Base-by-base conservation (phyloP, 2,329 filamentous ascomycete species). In the Aureobasidium sp. region DNA sequence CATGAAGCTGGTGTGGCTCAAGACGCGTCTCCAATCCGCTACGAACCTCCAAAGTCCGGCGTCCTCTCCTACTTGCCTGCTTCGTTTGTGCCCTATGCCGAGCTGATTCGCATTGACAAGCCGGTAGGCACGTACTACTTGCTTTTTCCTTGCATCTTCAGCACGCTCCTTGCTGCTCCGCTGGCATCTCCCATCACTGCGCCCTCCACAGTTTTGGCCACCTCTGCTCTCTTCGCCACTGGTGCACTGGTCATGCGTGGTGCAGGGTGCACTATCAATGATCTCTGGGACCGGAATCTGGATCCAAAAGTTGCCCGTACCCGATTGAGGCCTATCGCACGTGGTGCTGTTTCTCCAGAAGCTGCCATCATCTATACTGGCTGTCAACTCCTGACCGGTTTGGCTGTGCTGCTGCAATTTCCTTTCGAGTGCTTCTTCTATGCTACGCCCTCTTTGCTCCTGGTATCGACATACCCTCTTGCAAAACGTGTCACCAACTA, bases 401-500 rank as follows among this genome's bases (percentile, higher is more conserved):
- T 95, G 1, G 88, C 77, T 0, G 78, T 95, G 2, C 79, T 94
- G 19, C 74, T 94, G 15, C 89, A 92, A 68, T 89, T 95, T 61
- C 89, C 90, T 0, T 70, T 78, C 2, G 73, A 82, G 45, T 94
- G 89, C 67, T 82, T 95, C 59, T 89, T 81, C 73, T 94, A 92
- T 68, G 90, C 82, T 27, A 83, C 88, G 3, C 89, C 90, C 0
- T 90, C 86, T 63, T 77, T 95, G 40, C 68, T 87, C 1, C 76
- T 95, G 9, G 89, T 95, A 6, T 83, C 83, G 3, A 77, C 81
- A 1, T 96, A 96, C 70, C 90, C 91, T 15, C 77, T 95, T 19
- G 89, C 89, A 11, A 96, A 95, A 75, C 81, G 91, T 35, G 81
- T 95, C 27, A 95, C 90, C 0, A 85, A 95, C 72, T 95, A 95